Evolutionary conservation across 176 grass and related monocot genomes (phyloP).

Genomic region (Pontederia paniculata): DNA sequence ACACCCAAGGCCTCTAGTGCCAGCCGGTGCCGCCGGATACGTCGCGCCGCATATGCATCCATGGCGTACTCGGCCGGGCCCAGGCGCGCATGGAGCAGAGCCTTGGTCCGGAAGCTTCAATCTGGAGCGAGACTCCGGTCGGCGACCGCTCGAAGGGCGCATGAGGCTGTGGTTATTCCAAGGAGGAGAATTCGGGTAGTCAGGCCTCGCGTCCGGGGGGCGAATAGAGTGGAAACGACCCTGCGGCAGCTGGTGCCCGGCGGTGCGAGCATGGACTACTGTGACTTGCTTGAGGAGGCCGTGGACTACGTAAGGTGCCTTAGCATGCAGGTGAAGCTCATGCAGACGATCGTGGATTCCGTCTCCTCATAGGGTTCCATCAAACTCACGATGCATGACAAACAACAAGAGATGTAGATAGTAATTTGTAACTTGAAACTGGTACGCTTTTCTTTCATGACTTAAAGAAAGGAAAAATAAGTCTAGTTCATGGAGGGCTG

Average conservation of each 20-base stretch:
- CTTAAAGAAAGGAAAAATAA: no score
- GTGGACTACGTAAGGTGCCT: conserved; percentile 16
- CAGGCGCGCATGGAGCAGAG: conserved; percentile 8
- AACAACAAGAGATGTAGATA: no score
- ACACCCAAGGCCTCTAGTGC: background rate
- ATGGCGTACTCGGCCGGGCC: conserved; percentile 1
- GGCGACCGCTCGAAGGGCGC: no score
- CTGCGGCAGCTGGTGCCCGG: conserved; percentile 13
- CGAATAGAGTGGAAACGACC: no score
- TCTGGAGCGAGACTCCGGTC: no score
- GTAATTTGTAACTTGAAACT: no score
- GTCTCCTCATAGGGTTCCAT: background rate
- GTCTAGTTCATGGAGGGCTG: no score
- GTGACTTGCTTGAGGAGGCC: conserved; percentile 15
- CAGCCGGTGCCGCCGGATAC: background rate
- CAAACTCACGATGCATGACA: no score
- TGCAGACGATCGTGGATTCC: conserved; percentile 1
- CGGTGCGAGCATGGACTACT: conserved; percentile 8
- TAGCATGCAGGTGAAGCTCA: conserved; percentile 7
- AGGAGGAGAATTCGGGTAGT: no score
- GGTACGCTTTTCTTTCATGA: no score
- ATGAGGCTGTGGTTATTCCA: no score
- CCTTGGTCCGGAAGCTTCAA: background rate
- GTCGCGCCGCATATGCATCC: conserved; percentile 4
- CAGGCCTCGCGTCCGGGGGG: no score